phyloP scores from a whole-genome alignment of 164 flowering plant species.

The Tetracentron sinense region DNA sequence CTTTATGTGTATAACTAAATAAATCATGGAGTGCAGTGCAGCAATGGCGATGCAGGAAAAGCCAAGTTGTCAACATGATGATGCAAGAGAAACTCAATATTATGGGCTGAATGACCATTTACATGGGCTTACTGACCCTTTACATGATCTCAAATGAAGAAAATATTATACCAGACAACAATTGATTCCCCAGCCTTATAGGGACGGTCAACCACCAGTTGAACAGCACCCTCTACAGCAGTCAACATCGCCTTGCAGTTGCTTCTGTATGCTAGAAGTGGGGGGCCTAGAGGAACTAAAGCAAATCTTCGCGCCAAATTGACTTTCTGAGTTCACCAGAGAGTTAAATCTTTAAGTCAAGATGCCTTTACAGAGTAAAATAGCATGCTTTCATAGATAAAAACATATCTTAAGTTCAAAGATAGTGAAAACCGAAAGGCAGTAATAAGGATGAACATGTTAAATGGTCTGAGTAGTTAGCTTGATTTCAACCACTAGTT shows the following conservation, averaged over 20 bases:
- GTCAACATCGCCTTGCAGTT: conserved; percentile 93
- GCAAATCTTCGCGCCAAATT: conserved; percentile 96
- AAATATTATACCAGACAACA: conserved; percentile 63
- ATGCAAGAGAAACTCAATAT: neutral
- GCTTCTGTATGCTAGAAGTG: conserved; percentile 85
- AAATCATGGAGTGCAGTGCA: neutral
- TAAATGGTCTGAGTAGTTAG: neutral
- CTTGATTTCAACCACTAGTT: neutral
- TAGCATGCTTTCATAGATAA: neutral
- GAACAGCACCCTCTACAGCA: conserved; percentile 76
- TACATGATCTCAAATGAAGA: neutral
- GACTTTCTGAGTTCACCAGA: conserved; percentile 61
- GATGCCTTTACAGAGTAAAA: neutral
- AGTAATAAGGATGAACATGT: neutral
- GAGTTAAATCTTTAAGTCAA: conserved; percentile 5
- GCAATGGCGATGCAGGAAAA: neutral
- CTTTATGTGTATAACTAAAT: conserved; percentile 1
- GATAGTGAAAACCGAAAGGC: neutral
- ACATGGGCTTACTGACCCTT: too few relatives aligned
- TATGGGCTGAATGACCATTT: neutral
- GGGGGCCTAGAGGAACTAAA: conserved; percentile 96
- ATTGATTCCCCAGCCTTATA: conserved; percentile 90
- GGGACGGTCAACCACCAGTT: conserved; percentile 88
- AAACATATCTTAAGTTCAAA: neutral
- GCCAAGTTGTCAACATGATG: neutral